Percentiles rank a stretch among this genome's conserved stretches.
phyloP scores from a whole-genome alignment of 2,329 filamentous ascomycete genomes.

The Magnaporthiopsis incrustans region DNA sequence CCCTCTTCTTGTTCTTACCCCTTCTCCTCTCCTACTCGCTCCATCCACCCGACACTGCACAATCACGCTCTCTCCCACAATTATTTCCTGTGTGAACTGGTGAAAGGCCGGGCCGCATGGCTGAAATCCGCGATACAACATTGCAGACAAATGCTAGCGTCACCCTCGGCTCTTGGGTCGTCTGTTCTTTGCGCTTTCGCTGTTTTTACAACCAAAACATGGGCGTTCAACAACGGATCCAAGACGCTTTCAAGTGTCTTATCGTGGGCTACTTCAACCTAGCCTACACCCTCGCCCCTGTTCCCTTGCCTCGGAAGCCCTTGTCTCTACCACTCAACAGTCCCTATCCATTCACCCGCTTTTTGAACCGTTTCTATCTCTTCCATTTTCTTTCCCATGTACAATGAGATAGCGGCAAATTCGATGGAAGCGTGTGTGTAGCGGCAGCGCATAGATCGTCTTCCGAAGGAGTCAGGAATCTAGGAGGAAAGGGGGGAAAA shows the following conservation, averaged over 20 bases:
- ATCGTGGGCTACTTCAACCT: constrained; percentile 59
- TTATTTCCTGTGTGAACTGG: not conserved
- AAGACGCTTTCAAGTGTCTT: constrained; percentile 51
- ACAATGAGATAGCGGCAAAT: no score
- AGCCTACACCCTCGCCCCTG: constrained; percentile 32
- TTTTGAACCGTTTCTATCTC: not conserved
- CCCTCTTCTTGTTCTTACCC: not conserved
- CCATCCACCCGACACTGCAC: not conserved
- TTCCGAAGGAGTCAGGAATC: not conserved
- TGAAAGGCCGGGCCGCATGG: constrained; percentile 18
- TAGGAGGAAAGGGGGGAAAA: not conserved
- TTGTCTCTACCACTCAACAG: constrained; percentile 9
- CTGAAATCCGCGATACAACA: constrained; percentile 63
- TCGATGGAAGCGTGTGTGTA: no score
- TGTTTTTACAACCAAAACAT: constrained; percentile 84
- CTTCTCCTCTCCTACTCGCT: not conserved
- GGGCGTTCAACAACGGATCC: constrained; percentile 70
- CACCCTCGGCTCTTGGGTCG: constrained; percentile 43
- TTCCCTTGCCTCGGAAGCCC: constrained; percentile 16
- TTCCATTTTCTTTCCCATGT: not conserved
- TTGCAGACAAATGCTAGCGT: constrained; percentile 34
- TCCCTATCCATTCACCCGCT: constrained; percentile 5
- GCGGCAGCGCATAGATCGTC: no score
- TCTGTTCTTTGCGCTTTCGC: constrained; percentile 62
- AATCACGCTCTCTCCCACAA: not conserved